These are phyloP conservation scores for Lactarius indigo DNA, from an alignment of 768 basidiomycete genomes.

Conservation along the genomic window DNA sequence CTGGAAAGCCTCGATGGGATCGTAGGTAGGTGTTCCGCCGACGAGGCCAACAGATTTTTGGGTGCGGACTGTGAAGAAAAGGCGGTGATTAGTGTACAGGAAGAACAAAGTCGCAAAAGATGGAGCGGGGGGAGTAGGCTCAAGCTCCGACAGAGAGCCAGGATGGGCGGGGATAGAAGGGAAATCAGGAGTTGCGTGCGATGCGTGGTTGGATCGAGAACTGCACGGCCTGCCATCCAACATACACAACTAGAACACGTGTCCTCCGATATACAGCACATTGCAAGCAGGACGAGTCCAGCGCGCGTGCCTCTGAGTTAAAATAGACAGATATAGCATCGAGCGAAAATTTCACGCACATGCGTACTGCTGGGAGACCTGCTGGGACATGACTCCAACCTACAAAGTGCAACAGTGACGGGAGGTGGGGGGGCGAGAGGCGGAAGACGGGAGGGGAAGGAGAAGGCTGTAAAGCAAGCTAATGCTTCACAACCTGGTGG, in stretches of 20 bases:
- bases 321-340: background rate
- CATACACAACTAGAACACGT: background rate
- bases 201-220: background rate
- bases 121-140: background rate
- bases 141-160: background rate
- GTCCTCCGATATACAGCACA: background rate
- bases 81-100: constrained; percentile 27
- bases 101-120: constrained; percentile 3
- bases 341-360: constrained; percentile 47
- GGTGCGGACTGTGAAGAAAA: constrained; percentile 64
- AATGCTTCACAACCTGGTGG: constrained; percentile 58
- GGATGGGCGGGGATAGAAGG: background rate
- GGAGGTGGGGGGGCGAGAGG: constrained; percentile 23
- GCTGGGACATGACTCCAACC: constrained; percentile 57
- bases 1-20: constrained; percentile 56
- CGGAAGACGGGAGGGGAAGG: constrained; percentile 10
- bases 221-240: background rate
- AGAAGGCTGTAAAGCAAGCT: constrained; percentile 62
- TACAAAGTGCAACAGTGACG: constrained; percentile 12
- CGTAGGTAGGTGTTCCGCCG: constrained; percentile 75
- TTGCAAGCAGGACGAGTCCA: background rate
- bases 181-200: background rate
- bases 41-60: constrained; percentile 92
- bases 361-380: constrained; percentile 78
- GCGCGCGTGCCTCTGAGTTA: background rate